Base-by-base conservation (phyloP, 805 yeast species). In the Starmerella potacharoeniae region DNA sequence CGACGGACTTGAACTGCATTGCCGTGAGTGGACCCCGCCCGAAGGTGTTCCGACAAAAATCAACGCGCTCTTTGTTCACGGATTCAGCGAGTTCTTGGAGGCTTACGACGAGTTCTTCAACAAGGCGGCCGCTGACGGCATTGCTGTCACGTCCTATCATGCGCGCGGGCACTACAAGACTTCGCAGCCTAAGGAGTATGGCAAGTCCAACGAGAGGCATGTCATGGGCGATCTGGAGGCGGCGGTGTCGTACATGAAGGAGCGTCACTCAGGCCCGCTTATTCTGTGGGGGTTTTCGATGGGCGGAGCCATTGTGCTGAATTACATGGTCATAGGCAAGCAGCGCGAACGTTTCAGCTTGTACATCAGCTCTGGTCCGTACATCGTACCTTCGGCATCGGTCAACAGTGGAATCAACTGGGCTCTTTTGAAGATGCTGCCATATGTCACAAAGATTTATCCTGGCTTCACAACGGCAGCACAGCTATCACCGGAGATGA, bases 141-240 rank as follows among this genome's bases (percentile, higher is more conserved):
- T 65, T 58, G 71, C 66, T 47, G 66, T 69, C n/a, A 63, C 67
- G 7, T 61, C 62, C 11, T 69, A 66, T 53, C 75, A 72, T 56
- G 73, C 69, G 62, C 67, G 75, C 13, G 75, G 75, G 1, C 66
- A 66, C 40, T 75, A 75, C 22, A 53, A 54, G 30, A 68, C 73
- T 2, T 65, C 71, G 22, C 51, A 50, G 28, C 58, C 59, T 34
- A 61, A 63, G 50, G 64, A 65, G 7, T 66, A 56, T 53, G 74
- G 73, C 17, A 45, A 61, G 45, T 66, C 70, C 36, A 64, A 66
- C 58, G 74, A 71, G 54, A 55, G 55, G 49, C 48, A 51, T 43
- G 65, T 67, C 22, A 65, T 61, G 57, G 51, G 49, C 10, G 74
- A 71, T 55, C 52, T 72, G 37, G 73, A 71, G 51, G 55, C 61